Percentiles rank a stretch among this genome's conserved stretches.
phyloP scores from a whole-genome alignment of 805 yeast genomes.

The Nematodospora valgi region DNA sequence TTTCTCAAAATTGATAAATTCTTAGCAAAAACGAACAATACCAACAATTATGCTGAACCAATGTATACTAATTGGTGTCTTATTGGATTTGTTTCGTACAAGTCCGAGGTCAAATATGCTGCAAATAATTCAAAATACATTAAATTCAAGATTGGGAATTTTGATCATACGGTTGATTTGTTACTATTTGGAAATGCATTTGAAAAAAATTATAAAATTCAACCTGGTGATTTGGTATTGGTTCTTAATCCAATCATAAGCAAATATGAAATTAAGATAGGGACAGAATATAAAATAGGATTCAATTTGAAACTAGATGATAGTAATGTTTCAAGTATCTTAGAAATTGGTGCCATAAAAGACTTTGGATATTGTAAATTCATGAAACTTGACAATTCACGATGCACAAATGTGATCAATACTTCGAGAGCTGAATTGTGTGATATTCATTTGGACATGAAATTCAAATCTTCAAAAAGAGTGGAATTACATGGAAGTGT shows the following conservation, averaged over 20 bases:
- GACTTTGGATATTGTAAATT: slow-evolving; percentile 68
- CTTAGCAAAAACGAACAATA: slow-evolving; percentile 64
- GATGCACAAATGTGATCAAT: slow-evolving; percentile 64
- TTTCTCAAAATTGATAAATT: slow-evolving; percentile 56
- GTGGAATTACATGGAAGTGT: slow-evolving; percentile 71
- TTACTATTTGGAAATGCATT: slow-evolving; percentile 67
- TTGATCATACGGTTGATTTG: slow-evolving; percentile 55
- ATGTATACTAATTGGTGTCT: slow-evolving; percentile 73
- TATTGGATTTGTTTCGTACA: slow-evolving; percentile 62
- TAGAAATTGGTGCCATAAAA: slow-evolving; percentile 72
- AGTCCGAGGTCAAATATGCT: slow-evolving; percentile 52
- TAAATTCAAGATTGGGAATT: slow-evolving; percentile 64
- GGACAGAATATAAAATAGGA: slow-evolving; percentile 13
- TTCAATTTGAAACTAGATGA: slow-evolving; percentile 57
- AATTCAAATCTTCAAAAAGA: slow-evolving; percentile 52
- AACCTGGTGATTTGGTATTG: slow-evolving; percentile 71
- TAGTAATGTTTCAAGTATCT: slow-evolving; percentile 39
- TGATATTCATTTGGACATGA: slow-evolving; percentile 64
- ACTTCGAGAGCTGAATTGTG: slow-evolving; percentile 54
- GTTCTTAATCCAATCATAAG: slow-evolving; percentile 70
- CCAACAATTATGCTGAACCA: slow-evolving; percentile 62
- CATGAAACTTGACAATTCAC: slow-evolving; percentile 39
- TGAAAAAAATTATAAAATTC: slow-evolving; percentile 66
- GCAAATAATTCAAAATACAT: slow-evolving; percentile 51
- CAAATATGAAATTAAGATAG: slow-evolving; percentile 15